Conservation (phyloP, 768 basidiomycete species). For the Ramaria sp. region DNA sequence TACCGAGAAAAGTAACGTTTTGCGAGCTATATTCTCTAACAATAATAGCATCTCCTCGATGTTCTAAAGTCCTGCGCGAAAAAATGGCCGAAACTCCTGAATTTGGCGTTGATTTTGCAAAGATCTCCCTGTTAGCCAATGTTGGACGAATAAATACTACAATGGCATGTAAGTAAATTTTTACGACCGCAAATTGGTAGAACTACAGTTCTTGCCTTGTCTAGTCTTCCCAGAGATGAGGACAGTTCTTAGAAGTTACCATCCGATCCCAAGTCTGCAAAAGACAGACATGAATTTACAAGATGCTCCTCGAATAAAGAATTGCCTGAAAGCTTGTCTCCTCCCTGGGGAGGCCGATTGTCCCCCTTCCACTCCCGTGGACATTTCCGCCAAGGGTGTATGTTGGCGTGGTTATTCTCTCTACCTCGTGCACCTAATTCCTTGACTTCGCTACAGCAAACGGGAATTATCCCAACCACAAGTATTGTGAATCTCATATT, state of each 20-base stretch:
- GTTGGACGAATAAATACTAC: conserved; percentile 77
- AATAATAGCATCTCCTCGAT: conserved; percentile 59
- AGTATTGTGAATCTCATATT: conserved; percentile 69
- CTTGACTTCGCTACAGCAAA: conserved; percentile 26
- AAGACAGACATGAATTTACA: conserved; percentile 55
- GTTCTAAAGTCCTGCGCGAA: conserved; percentile 60
- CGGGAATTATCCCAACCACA: conserved; percentile 59
- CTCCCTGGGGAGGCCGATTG: conserved; percentile 41
- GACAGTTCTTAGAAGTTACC: conserved; percentile 66
- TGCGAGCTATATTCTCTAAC: conserved; percentile 77
- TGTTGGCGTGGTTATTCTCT: conserved; percentile 16
- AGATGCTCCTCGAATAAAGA: conserved; percentile 72
- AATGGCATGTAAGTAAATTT: conserved; percentile 71
- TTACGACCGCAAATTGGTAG: conserved; percentile 23
- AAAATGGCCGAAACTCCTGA: conserved; percentile 54
- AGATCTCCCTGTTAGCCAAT: conserved; percentile 64
- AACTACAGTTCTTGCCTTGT: background rate
- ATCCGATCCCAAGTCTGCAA: conserved; percentile 65
- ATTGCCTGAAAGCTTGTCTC: conserved; percentile 53
- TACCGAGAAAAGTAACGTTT: conserved; percentile 53
- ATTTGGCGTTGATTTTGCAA: conserved; percentile 63
- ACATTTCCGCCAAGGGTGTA: conserved; percentile 46
- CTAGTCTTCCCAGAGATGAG: conserved; percentile 75
- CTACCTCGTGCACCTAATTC: conserved; percentile 1
- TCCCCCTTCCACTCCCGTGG: conserved; percentile 42